Conservation (phyloP, 192 early-diverging fungal species). For the Ambispora gerdemannii region DNA sequence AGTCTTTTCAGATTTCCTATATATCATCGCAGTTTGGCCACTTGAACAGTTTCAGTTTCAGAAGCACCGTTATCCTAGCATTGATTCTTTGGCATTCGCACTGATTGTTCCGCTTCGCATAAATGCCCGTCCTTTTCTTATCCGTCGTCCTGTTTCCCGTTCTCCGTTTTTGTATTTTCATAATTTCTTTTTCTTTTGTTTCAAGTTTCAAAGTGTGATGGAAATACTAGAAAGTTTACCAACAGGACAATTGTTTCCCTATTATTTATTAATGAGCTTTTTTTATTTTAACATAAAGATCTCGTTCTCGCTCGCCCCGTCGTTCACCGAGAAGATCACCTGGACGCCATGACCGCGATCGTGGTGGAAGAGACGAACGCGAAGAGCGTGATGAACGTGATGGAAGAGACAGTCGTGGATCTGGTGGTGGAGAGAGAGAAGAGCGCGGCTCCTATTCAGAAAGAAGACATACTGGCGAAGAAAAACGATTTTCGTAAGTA, state of each 20-base stretch:
- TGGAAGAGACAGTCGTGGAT: not conserved
- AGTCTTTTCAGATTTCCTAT: not conserved
- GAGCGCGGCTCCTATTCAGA: not conserved
- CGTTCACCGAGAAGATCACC: not conserved
- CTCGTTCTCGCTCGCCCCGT: slow-evolving; percentile 27
- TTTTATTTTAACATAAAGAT: not conserved
- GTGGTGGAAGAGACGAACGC: not conserved
- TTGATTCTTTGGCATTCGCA: slow-evolving; percentile 1
- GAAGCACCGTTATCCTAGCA: not conserved
- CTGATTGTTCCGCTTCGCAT: not conserved
- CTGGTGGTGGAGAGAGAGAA: not conserved
- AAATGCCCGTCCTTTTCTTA: slow-evolving; percentile 9
- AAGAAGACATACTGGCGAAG: slow-evolving; percentile 13
- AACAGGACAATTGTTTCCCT: not conserved
- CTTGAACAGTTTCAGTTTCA: slow-evolving; percentile 23
- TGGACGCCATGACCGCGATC: not conserved
- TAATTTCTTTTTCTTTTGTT: slow-evolving; percentile 15
- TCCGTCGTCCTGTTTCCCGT: slow-evolving; percentile 7
- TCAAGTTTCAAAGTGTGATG: slow-evolving; percentile 6
- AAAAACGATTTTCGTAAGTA: slow-evolving; percentile 21
- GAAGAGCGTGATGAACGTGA: slow-evolving; percentile 6
- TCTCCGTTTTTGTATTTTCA: slow-evolving; percentile 23
- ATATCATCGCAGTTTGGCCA: not conserved
- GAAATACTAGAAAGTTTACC: not conserved
- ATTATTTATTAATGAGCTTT: not conserved